A percentile compares a stretch with the other conserved stretches of the same genome.
Evolutionary conservation across 768 basidiomycete species (phyloP).

Genomic region (Cubamyces lactineus): DNA sequence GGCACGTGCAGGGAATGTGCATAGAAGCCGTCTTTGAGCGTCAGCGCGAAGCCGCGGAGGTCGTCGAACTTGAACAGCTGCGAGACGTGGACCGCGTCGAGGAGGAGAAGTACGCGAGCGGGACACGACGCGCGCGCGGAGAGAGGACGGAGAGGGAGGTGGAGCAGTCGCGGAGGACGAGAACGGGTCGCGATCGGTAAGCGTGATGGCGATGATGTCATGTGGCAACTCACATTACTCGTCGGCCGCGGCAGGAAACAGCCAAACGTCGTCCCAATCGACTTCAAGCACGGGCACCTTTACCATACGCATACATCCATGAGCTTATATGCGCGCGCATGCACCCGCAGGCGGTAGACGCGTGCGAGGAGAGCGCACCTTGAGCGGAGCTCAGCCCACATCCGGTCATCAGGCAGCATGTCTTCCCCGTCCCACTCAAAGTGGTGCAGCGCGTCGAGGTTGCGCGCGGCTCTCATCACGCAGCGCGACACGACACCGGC

Average conservation of each 20-base stretch:
- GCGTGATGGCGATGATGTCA: constrained; percentile 6
- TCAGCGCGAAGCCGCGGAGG: constrained; percentile 64
- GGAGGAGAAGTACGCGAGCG: neutral
- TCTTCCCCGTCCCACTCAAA: constrained; percentile 75
- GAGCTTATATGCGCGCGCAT: neutral
- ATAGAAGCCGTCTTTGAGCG: constrained; percentile 65
- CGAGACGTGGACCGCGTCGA: constrained; percentile 1
- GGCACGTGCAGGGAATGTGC: constrained; percentile 58
- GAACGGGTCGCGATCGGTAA: neutral
- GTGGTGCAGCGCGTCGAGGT: constrained; percentile 63
- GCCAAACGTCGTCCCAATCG: constrained; percentile 66
- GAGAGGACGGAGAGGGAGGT: too few species aligned
- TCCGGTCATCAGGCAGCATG: constrained; percentile 64
- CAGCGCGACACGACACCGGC: constrained; percentile 50
- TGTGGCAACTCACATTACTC: constrained; percentile 59
- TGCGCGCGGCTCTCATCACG: constrained; percentile 50
- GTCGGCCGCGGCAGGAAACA: constrained; percentile 55
- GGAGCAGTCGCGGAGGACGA: too few species aligned
- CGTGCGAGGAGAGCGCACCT: constrained; percentile 47
- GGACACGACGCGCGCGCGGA: too few species aligned
- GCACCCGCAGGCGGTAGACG: neutral
- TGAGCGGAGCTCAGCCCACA: constrained; percentile 76
- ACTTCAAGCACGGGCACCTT: constrained; percentile 69
- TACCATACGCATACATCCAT: neutral
- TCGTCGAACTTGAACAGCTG: constrained; percentile 73